Conservation (phyloP, 495 filamentous ascomycete species). For the Hypoxylon lenormandii region DNA sequence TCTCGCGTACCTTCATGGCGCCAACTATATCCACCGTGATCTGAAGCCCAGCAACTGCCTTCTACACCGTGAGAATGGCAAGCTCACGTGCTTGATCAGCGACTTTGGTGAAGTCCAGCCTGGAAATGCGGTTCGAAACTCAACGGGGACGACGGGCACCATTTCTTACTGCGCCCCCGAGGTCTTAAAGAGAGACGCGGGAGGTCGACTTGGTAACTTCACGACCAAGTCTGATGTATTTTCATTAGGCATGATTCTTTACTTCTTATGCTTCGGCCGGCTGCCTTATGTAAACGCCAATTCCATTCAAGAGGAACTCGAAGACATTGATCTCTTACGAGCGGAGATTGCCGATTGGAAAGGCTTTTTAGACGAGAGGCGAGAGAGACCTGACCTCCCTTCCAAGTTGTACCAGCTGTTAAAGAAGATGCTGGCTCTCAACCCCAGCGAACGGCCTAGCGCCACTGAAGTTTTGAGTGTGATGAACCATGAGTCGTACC, state of each 20-base stretch:
- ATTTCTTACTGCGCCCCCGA: conserved; percentile 98
- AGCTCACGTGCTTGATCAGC: conserved; percentile 84
- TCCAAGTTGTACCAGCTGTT: conserved; percentile 86
- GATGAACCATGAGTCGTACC: conserved; percentile 74
- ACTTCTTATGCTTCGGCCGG: conserved; percentile 94
- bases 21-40: conserved; percentile 95
- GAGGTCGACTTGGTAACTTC: conserved; percentile 86
- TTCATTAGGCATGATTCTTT: conserved; percentile 95
- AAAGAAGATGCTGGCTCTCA: conserved; percentile 79
- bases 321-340: conserved; percentile 89
- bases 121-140: conserved; percentile 80
- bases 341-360: conserved; percentile 88
- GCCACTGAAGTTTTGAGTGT: conserved; percentile 87
- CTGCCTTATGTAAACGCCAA: conserved; percentile 89
- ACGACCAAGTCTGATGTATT: conserved; percentile 97
- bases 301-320: conserved; percentile 85
- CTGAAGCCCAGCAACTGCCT: conserved; percentile 96
- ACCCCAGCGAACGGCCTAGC: conserved; percentile 80
- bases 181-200: conserved; percentile 77
- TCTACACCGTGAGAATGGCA: conserved; percentile 77
- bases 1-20: conserved; percentile 87
- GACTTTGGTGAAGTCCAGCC: conserved; percentile 96
- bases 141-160: conserved; percentile 92
- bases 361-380: conserved; percentile 81
- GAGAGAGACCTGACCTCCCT: conserved; percentile 82